Evolutionary conservation across 2,329 filamentous ascomycete species (phyloP), one percentile per base, ranked within the genome.

Genomic region (Xylaria sp.): DNA sequence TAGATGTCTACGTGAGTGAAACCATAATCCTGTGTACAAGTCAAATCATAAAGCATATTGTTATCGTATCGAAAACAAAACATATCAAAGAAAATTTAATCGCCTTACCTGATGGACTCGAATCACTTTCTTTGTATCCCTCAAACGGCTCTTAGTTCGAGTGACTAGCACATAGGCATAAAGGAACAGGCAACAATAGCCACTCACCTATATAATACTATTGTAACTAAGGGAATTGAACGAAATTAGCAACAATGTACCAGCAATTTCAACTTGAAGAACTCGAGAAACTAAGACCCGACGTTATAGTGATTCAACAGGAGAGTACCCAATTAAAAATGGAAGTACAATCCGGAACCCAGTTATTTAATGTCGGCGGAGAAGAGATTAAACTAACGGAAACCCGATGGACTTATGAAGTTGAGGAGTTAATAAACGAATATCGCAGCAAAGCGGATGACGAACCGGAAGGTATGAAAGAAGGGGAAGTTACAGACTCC

Each of bases 181-280:
- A 64, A 58, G 51, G 5, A 8, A 54, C 46, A 23, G 13, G 41
- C 15, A 60, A 70, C 61, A 70, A 70, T 65, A 39, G 52, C 25
- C 28, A 18, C 55, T 31, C 3, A 18, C 54, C 43, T 12, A 28
- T 62, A 62, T 65, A 65, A 62, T 18, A 48, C 23, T 9, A 51
- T 28, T 1, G 23, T 28, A 23, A 6, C 13, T 15, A 31, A 15
- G 23, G 2, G 23, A 12, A 1, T 46, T 7, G 3, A 18, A 46
- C 6, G 18, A 46, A 5, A n/a, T 15, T 3, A 7, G 41, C 13
- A 39, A 12, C 6, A 12, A 1, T 10, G 10, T 28, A 20, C 15
- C 13, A 28, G 15, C 28, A 31, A 28, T 20, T 33, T 48, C 31
- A n/a, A 18, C 10, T 9, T 51, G 6, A 31, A 58, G 8, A 54